Percentiles rank a stretch among this genome's conserved stretches.
These are phyloP conservation scores for Cutaneotrichosporon curvatum DNA, from an alignment of 1,284 basidiomycete genomes.

Conservation along the genomic window DNA sequence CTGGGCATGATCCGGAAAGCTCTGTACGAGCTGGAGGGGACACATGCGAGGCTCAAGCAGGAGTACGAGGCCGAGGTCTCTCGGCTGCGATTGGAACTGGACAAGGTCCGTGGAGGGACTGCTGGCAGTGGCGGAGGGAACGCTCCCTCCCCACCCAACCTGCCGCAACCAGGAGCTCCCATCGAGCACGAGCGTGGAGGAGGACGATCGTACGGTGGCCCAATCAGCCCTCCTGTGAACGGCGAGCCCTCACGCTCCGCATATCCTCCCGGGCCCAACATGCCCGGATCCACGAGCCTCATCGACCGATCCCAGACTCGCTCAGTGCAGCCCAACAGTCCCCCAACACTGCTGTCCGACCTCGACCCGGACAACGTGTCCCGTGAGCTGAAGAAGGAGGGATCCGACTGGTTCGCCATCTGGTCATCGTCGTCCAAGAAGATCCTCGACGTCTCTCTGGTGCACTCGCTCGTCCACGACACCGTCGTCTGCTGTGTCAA, in stretches of 20 bases:
- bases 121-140: too few species aligned
- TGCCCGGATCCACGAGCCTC: conserved; percentile 29
- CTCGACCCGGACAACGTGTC: conserved; percentile 51
- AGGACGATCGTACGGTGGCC: conserved; percentile 11
- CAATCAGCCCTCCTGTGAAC: conserved; percentile 27
- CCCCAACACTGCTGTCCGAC: conserved; percentile 44
- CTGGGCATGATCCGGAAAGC: conserved; percentile 65
- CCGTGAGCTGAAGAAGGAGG: conserved; percentile 63
- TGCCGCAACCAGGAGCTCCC: too few species aligned
- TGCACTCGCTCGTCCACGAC: conserved; percentile 88
- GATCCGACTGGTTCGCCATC: conserved; percentile 88
- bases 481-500: conserved; percentile 92
- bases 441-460: conserved; percentile 74
- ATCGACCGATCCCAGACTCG: conserved; percentile 34
- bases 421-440: conserved; percentile 82
- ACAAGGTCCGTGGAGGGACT: conserved; percentile 23
- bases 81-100: conserved; percentile 60
- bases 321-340: conserved; percentile 12
- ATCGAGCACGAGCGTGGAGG: conserved; percentile 7
- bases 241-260: conserved; percentile 23
- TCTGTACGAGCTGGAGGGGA: conserved; percentile 68
- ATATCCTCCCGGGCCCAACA: conserved; percentile 10
- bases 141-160: background rate
- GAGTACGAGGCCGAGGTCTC: conserved; percentile 66
- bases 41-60: conserved; percentile 62